phyloP scores from a whole-genome alignment of 176 grass and related monocot species.

The Oryza brachyantha region DNA sequence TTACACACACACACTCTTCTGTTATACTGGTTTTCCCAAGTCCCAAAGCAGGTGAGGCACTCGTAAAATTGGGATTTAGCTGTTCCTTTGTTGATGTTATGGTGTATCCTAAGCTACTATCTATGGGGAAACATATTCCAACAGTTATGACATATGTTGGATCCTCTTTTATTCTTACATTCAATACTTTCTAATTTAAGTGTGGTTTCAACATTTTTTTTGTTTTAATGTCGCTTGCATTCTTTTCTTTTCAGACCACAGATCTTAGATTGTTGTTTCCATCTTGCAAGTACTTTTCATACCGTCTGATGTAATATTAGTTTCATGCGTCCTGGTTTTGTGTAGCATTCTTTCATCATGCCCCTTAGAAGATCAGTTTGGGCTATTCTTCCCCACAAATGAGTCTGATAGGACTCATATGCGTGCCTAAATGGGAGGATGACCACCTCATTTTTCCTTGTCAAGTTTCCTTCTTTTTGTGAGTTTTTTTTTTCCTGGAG shows the following conservation, averaged over 20 bases:
- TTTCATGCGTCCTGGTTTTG: neutral
- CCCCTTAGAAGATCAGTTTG: neutral
- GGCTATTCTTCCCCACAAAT: neutral
- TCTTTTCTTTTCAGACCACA: neutral
- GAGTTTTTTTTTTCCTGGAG: neutral
- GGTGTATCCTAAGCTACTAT: neutral
- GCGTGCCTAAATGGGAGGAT: neutral
- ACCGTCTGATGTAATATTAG: neutral
- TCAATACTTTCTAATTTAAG: neutral
- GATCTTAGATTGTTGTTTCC: neutral
- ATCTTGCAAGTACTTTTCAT: neutral
- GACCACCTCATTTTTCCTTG: neutral
- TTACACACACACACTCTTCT: neutral
- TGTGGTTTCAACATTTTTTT: neutral
- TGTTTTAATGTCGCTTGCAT: neutral
- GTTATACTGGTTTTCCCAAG: neutral
- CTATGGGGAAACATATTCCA: neutral
- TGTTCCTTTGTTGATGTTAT: neutral
- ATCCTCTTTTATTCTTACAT: neutral
- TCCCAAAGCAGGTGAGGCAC: neutral
- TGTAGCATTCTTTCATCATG: neutral
- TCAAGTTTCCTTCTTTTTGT: slow-evolving; percentile 5
- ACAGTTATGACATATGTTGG: neutral
- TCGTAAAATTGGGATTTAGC: neutral
- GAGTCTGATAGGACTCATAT: neutral